These are phyloP conservation scores for Lathyrus oleraceus DNA, from an alignment of 306 rosid genomes.

Conservation along the genomic window DNA sequence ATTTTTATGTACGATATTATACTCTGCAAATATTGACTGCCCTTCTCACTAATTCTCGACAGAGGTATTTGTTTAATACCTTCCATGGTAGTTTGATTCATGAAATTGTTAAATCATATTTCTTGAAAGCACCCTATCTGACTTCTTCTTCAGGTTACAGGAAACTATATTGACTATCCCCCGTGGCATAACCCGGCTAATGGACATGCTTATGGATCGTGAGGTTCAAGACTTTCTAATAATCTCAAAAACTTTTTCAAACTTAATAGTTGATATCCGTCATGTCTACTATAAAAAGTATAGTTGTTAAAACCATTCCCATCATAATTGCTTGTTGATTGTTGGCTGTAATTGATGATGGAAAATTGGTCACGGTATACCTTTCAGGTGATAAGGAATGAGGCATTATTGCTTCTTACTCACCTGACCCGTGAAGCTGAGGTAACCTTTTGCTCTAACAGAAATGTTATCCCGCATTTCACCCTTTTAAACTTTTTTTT, in stretches of 20 bases:
- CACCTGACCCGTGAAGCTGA: constrained; percentile 93
- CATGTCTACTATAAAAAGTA: constrained; percentile 4
- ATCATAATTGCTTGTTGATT: constrained; percentile 12
- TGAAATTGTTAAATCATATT: constrained; percentile 19
- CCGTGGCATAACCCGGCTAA: constrained; percentile 84
- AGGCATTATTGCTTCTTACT: constrained; percentile 88
- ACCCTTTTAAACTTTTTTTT: background rate
- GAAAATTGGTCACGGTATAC: constrained; percentile 33
- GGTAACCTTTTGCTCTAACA: constrained; percentile 53
- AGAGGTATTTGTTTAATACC: constrained; percentile 57
- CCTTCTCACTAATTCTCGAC: constrained; percentile 82
- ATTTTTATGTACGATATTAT: constrained; percentile 91
- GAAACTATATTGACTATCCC: constrained; percentile 93
- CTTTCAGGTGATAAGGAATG: constrained; percentile 85
- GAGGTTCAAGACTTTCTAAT: constrained; percentile 61
- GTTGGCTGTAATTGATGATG: constrained; percentile 18
- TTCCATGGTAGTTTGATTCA: constrained; percentile 30
- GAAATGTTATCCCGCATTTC: constrained; percentile 17
- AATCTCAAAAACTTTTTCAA: constrained; percentile 1
- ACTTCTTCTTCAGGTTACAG: constrained; percentile 76
- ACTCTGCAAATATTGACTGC: constrained; percentile 91
- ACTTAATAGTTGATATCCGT: constrained; percentile 6
- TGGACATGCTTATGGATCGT: constrained; percentile 99
- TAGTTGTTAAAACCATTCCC: constrained; percentile 3
- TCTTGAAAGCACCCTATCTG: constrained; percentile 39